These are phyloP conservation scores for Thelephora aurantiotincta DNA, from an alignment of 768 basidiomycete genomes.

Conservation along the genomic window DNA sequence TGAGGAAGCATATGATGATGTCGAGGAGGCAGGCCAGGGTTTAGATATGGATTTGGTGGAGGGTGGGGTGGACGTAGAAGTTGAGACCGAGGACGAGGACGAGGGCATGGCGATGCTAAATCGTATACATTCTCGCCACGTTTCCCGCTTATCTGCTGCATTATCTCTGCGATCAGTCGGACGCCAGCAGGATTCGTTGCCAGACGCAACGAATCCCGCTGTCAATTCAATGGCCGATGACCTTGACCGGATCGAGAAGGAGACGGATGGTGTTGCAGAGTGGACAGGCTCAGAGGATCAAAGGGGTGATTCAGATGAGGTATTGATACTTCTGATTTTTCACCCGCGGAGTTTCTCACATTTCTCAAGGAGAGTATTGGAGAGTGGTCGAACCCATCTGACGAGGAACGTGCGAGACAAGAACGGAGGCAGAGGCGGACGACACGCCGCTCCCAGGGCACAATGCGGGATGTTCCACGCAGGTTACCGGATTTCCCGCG, in stretches of 20 bases:
- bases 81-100: conserved; percentile 16
- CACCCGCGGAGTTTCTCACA: conserved; percentile 6
- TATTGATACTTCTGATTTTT: conserved; percentile 14
- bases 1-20: conserved; percentile 19
- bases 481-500: conserved; percentile 70
- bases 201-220: conserved; percentile 16
- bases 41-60: conserved; percentile 15
- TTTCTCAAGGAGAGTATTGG: conserved; percentile 53
- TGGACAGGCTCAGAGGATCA: conserved; percentile 80
- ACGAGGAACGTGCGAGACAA: conserved; percentile 72
- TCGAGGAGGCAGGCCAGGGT: conserved; percentile 12
- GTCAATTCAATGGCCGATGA: conserved; percentile 22
- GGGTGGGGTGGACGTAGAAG: conserved; percentile 20
- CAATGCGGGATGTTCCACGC: conserved; percentile 41
- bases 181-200: conserved; percentile 19
- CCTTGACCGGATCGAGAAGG: conserved; percentile 15
- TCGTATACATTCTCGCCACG: conserved; percentile 51
- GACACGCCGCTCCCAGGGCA: conserved; percentile 29
- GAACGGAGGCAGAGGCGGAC: conserved; percentile 48
- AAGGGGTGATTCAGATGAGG: conserved; percentile 40
- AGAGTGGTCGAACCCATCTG: conserved; percentile 85
- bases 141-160: conserved; percentile 52
- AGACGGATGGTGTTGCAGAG: conserved; percentile 39
- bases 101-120: conserved; percentile 33
- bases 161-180: conserved; percentile 52